These are phyloP conservation scores for Xylariaceae sp. DNA, from an alignment of 2,329 filamentous ascomycete genomes.

Conservation along the genomic window DNA sequence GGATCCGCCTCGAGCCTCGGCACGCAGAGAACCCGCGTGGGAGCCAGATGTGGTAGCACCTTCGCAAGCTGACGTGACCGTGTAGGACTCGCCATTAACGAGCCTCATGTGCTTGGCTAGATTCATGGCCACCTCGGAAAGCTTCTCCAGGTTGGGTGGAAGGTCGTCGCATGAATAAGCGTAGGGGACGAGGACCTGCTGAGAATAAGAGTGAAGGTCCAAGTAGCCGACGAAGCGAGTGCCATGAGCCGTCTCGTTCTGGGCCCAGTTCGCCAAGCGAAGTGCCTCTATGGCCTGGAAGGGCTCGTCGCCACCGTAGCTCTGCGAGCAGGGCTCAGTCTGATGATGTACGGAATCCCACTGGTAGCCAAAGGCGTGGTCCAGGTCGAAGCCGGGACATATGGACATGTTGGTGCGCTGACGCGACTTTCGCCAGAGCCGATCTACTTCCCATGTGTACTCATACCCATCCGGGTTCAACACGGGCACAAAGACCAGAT, in stretches of 20 bases:
- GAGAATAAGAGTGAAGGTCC: constrained; percentile 91
- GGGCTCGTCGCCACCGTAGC: constrained; percentile 76
- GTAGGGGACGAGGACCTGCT: constrained; percentile 91
- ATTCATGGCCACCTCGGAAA: constrained; percentile 84
- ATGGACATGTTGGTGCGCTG: constrained; percentile 78
- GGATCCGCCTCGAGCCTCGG: constrained; percentile 76
- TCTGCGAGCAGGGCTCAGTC: constrained; percentile 84
- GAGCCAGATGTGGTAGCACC: constrained; percentile 54
- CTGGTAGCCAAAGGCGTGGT: constrained; percentile 78
- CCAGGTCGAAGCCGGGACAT: constrained; percentile 84
- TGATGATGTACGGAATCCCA: constrained; percentile 69
- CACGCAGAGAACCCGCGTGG: constrained; percentile 37
- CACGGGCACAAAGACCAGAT: constrained; percentile 83
- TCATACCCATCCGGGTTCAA: constrained; percentile 92
- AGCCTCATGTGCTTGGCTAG: constrained; percentile 84
- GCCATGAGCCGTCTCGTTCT: constrained; percentile 67
- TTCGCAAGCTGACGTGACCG: constrained; percentile 80
- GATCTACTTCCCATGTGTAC: constrained; percentile 87
- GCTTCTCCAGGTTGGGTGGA: constrained; percentile 84
- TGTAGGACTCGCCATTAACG: constrained; percentile 72
- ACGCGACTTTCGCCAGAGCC: constrained; percentile 91
- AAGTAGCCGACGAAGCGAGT: constrained; percentile 78
- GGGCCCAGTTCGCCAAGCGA: constrained; percentile 75
- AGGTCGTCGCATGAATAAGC: constrained; percentile 74
- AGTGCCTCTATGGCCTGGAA: constrained; percentile 81